Percentiles rank a stretch among this genome's conserved stretches.
Conservation (phyloP, 805 yeast genomes). For the Candida ulmi region DNA sequence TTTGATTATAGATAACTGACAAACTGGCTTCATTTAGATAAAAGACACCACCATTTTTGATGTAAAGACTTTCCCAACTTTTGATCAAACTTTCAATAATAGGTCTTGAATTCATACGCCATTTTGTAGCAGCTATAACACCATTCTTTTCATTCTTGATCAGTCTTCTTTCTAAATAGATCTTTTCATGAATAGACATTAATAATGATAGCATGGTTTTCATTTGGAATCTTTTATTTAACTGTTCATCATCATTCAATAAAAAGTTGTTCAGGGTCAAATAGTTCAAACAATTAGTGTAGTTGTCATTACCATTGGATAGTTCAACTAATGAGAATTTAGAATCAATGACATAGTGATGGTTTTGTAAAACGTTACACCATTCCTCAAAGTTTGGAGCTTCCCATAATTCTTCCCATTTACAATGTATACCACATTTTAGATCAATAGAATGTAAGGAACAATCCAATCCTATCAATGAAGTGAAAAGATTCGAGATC, state of each 20-base stretch:
- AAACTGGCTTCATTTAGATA: constrained; percentile 44
- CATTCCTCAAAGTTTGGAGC: constrained; percentile 46
- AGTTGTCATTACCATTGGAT: constrained; percentile 47
- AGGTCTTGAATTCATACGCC: constrained; percentile 64
- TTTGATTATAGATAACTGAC: constrained; percentile 38
- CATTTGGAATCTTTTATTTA: constrained; percentile 34
- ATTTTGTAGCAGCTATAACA: constrained; percentile 45
- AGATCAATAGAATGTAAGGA: constrained; percentile 42
- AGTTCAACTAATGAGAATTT: constrained; percentile 50
- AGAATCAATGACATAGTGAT: constrained; percentile 41
- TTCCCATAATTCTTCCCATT: constrained; percentile 54
- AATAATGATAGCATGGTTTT: constrained; percentile 50
- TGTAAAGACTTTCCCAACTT: constrained; percentile 62
- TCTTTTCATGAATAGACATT: constrained; percentile 62
- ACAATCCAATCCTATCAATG: constrained; percentile 38
- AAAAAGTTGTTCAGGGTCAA: constrained; percentile 36
- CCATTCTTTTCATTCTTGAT: constrained; percentile 31
- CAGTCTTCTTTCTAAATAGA: constrained; percentile 44
- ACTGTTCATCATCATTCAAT: constrained; percentile 29
- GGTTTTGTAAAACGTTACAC: constrained; percentile 33
- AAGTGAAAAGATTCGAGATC: constrained; percentile 51
- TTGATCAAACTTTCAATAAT: constrained; percentile 50
- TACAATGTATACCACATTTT: constrained; percentile 62
- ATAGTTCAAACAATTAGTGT: constrained; percentile 40
- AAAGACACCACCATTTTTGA: constrained; percentile 58